Evolutionary conservation across 2,329 filamentous ascomycete species (phyloP).

Genomic region (Byssothecium circinans): DNA sequence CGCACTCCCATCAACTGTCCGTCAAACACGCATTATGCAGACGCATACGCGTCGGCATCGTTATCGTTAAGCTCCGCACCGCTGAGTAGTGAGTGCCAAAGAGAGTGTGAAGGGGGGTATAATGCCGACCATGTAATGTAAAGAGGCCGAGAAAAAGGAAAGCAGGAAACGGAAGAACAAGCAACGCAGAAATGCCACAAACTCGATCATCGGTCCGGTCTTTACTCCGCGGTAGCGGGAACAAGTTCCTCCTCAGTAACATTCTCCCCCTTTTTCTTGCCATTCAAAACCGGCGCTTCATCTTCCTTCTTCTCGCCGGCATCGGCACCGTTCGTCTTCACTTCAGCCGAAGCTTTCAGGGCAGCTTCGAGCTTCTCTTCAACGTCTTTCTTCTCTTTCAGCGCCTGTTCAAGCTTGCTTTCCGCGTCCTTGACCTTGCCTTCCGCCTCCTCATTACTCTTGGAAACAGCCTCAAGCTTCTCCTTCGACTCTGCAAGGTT

Average conservation of each 20-base stretch:
- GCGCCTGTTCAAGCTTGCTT: conserved; percentile 1
- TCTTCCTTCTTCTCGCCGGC: too few relatives aligned
- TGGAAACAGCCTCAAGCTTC: conserved; percentile 1
- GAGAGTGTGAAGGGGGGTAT: neutral
- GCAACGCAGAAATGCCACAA: neutral
- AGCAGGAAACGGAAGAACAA: neutral
- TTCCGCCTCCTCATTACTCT: conserved; percentile 6
- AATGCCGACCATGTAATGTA: neutral
- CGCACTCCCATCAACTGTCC: too few relatives aligned
- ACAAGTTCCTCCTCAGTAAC: too few relatives aligned
- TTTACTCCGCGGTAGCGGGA: too few relatives aligned
- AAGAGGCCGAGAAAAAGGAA: neutral
- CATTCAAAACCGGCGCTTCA: too few relatives aligned
- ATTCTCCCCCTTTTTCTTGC: too few relatives aligned
- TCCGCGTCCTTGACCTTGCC: conserved; percentile 7
- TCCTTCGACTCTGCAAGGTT: conserved; percentile 1
- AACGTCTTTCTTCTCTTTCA: conserved; percentile 9
- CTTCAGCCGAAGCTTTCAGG: conserved; percentile 4
- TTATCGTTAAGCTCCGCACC: too few relatives aligned
- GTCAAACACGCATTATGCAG: too few relatives aligned
- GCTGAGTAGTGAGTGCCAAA: neutral
- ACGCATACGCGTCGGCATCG: neutral
- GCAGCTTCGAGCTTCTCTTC: conserved; percentile 15
- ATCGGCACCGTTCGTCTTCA: conserved; percentile 4
- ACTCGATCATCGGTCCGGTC: neutral